These are phyloP conservation scores for Rhodotorula sp. DNA, from an alignment of 1,284 basidiomycete species.

Conservation along the genomic window DNA sequence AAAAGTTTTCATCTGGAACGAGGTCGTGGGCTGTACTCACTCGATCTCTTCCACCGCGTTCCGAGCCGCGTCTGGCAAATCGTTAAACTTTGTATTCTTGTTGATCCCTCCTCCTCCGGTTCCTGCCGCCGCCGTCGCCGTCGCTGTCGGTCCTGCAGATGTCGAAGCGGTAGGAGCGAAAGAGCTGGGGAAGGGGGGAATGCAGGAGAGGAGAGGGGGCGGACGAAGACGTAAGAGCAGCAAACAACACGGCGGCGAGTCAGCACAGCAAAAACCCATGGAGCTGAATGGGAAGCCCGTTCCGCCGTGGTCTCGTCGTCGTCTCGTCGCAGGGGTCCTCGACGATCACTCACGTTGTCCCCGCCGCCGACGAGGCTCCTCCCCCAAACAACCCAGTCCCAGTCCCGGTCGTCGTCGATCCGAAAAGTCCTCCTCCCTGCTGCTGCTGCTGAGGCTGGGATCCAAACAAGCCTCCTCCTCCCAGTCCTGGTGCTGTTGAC, in stretches of 20 bases:
- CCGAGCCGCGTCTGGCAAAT: constrained; percentile 68
- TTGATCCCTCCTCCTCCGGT: constrained; percentile 49
- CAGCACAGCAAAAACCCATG: no score
- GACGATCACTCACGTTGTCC: background rate
- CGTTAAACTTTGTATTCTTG: constrained; percentile 77
- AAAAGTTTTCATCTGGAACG: background rate
- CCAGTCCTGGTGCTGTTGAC: background rate
- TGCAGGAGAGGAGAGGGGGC: no score
- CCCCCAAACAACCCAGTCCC: background rate
- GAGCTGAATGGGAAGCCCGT: no score
- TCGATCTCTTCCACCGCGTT: constrained; percentile 67
- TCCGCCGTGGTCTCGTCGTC: no score
- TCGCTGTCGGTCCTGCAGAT: background rate
- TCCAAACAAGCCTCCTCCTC: constrained; percentile 1
- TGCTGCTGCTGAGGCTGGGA: background rate
- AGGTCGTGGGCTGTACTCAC: constrained; percentile 52
- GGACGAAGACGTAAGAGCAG: no score
- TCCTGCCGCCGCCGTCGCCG: constrained; percentile 14
- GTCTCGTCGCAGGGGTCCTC: background rate
- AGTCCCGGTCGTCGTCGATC: background rate
- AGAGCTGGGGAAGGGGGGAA: no score
- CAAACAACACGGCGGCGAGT: no score
- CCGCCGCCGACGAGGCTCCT: background rate
- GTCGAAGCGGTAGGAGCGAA: background rate
- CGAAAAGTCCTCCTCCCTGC: constrained; percentile 8